phyloP scores from a whole-genome alignment of 2,329 filamentous ascomycete genomes.

The Aspergillus flavus region DNA sequence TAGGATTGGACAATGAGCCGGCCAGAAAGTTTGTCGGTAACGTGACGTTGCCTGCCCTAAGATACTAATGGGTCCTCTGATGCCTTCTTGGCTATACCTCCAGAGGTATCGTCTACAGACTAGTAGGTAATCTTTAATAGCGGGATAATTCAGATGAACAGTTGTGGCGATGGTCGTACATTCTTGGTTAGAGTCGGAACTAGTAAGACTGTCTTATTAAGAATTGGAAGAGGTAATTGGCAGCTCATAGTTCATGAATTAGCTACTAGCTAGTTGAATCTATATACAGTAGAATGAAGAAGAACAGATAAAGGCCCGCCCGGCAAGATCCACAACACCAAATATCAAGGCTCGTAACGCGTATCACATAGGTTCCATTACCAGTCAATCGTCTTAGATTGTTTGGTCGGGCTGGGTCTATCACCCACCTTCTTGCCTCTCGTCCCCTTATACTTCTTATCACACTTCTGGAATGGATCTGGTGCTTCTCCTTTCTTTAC shows the following conservation, averaged over 20 bases:
- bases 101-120: not conserved
- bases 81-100: not conserved
- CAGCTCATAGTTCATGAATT: not conserved
- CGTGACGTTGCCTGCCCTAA: slow-evolving; percentile 9
- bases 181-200: not conserved
- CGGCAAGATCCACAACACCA: not conserved
- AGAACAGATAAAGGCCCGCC: not conserved
- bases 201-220: not conserved
- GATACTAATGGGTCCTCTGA: not conserved
- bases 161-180: not conserved
- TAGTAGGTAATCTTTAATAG: not conserved
- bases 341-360: not conserved
- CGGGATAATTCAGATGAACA: not conserved
- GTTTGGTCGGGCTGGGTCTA: slow-evolving; percentile 20
- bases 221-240: not conserved
- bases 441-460: slow-evolving; percentile 58
- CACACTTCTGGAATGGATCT: slow-evolving; percentile 59
- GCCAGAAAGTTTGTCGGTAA: not conserved
- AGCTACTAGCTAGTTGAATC: not conserved
- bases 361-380: slow-evolving; percentile 16
- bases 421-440: slow-evolving; percentile 55
- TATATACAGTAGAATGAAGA: not conserved
- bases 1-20: not conserved
- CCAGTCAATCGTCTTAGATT: slow-evolving; percentile 39
- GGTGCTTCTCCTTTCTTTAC: slow-evolving; percentile 70